A percentile compares a stretch with the other conserved stretches of the same genome.
Conservation (phyloP, 345 rosid species). For the Limnanthes douglasii region DNA sequence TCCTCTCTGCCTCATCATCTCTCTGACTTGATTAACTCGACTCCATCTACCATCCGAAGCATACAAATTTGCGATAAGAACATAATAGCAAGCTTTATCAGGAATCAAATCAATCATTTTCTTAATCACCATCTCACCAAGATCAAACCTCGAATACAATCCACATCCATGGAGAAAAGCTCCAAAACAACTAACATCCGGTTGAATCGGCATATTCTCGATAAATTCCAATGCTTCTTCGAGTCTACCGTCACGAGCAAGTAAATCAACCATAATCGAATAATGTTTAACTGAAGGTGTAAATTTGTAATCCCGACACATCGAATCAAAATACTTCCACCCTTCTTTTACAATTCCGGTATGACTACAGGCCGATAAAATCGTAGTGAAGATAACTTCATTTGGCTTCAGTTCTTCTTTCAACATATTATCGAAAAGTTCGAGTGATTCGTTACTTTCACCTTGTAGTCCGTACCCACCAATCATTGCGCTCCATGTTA, state of each 20-base stretch:
- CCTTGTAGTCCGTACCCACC: constrained; percentile 68
- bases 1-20: constrained; percentile 55
- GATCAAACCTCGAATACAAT: constrained; percentile 72
- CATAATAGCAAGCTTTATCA: constrained; percentile 63
- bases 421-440: constrained; percentile 46
- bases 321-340: constrained; percentile 38
- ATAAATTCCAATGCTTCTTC: constrained; percentile 69
- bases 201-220: constrained; percentile 53
- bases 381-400: constrained; percentile 54
- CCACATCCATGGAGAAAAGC: constrained; percentile 90
- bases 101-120: constrained; percentile 55
- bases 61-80: constrained; percentile 58
- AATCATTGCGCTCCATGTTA: constrained; percentile 84
- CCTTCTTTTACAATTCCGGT: constrained; percentile 75
- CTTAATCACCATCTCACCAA: constrained; percentile 50
- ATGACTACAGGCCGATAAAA: constrained; percentile 69
- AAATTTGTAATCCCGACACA: constrained; percentile 47
- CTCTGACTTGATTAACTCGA: constrained; percentile 45
- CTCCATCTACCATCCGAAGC: constrained; percentile 82
- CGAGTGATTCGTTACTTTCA: constrained; percentile 29
- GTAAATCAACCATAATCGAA: constrained; percentile 67
- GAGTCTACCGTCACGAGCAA: constrained; percentile 78
- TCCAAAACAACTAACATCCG: constrained; percentile 39
- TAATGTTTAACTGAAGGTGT: constrained; percentile 64
- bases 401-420: constrained; percentile 37